These are phyloP conservation scores for Phycomyces nitens DNA, from an alignment of 192 early-diverging fungal genomes.

Conservation along the genomic window DNA sequence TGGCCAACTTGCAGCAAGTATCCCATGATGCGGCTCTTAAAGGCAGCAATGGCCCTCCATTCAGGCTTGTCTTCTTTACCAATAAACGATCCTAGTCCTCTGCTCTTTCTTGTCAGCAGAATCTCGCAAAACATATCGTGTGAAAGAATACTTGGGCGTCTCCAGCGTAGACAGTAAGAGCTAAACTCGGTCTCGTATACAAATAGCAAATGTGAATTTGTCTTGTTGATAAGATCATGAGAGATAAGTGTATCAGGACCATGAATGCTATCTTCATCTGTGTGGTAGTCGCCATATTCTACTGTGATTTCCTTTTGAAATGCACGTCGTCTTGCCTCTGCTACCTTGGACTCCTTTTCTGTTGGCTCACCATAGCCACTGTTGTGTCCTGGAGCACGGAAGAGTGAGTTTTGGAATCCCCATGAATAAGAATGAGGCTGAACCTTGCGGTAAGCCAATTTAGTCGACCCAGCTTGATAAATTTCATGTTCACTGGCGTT, in stretches of 20 bases:
- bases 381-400: neutral
- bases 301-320: slow-evolving; percentile 36
- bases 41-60: slow-evolving; percentile 25
- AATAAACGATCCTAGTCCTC: neutral
- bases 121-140: slow-evolving; percentile 35
- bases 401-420: slow-evolving; percentile 38
- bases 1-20: slow-evolving; percentile 30
- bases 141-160: slow-evolving; percentile 24
- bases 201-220: slow-evolving; percentile 22
- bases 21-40: slow-evolving; percentile 36
- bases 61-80: neutral
- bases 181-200: slow-evolving; percentile 24
- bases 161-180: slow-evolving; percentile 25
- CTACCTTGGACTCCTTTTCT: slow-evolving; percentile 16
- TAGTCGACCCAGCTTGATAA: slow-evolving; percentile 21
- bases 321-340: slow-evolving; percentile 27
- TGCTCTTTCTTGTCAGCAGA: slow-evolving; percentile 2
- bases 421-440: slow-evolving; percentile 39
- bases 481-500: slow-evolving; percentile 30
- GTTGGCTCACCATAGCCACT: neutral
- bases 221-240: slow-evolving; percentile 20
- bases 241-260: neutral
- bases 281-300: slow-evolving; percentile 18
- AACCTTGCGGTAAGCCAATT: slow-evolving; percentile 21
- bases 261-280: neutral